Evolutionary conservation across 2,329 filamentous ascomycete species (phyloP), one percentile per base, ranked within the genome.

Genomic region (Ascochyta rabiei): DNA sequence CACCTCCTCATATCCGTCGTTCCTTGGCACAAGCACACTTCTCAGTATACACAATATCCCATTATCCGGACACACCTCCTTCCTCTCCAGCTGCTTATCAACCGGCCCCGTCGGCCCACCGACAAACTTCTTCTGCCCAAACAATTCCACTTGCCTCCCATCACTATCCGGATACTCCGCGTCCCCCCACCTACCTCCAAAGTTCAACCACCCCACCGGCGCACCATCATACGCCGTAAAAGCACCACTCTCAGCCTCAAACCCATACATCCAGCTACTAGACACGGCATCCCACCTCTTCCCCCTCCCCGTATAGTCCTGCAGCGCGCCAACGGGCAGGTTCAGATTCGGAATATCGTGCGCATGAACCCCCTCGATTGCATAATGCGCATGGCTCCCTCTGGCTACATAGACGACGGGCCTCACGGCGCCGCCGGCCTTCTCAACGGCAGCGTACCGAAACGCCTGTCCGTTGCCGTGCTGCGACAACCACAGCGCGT

Each of bases 381-480:
- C 84, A 68, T 89, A 89, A 64, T 84, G 85, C 18, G 86, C 87
- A 70, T 89, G 87, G 0, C 81, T 82, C 8, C 86, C 87, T 43
- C 83, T 83, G 0, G 82, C 81, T 1, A 81, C 81, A 69, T 86
- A 89, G 21, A 77, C 76, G 26, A 88, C 73, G 1, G 86, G 85
- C 12, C 85, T 75, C 2, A 75, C 64, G 2, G 79, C 80, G 39
- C 87, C 85, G 2, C 79, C 79, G 37, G 87, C 85, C 57, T 86
- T 79, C 1, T 69, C 61, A 12, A 83, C 76, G 1, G 80, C 76
- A 3, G 73, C 60, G 64, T 86, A 89, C 2, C 77, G 80, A 69
- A 88, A 89, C 1, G 86, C 86, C 70, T 89, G 77, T 4, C 87
- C 87, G 57, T 81, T 79, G 26, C 78, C 72, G 68, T 89, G 87